Conservation (phyloP, 305 asterid species). For the Fraxinus nigra region DNA sequence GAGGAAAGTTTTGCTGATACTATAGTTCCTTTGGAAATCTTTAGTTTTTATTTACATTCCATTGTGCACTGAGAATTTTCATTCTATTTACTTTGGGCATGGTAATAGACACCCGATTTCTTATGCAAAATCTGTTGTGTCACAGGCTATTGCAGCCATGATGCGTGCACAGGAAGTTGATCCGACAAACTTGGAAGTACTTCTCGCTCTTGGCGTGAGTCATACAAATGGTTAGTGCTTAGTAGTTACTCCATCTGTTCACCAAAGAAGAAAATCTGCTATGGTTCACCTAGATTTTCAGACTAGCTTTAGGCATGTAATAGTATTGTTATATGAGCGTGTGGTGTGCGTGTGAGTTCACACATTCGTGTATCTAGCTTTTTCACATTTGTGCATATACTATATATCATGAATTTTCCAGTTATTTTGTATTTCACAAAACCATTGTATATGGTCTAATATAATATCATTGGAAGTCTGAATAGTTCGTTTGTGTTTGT, state of each 20-base stretch:
- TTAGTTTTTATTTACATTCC: not conserved
- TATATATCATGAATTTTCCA: not conserved
- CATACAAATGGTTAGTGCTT: constrained; percentile 90
- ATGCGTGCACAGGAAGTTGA: constrained; percentile 98
- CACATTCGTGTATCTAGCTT: not conserved
- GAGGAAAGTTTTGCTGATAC: constrained; percentile 15
- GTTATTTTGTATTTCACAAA: not conserved
- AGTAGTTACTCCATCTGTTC: constrained; percentile 35
- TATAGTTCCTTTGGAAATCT: not conserved
- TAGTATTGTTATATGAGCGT: not conserved
- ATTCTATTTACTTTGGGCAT: not conserved
- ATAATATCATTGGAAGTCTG: constrained; percentile 8
- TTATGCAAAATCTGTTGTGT: constrained; percentile 20
- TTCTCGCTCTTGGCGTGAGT: constrained; percentile 98
- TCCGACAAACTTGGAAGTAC: constrained; percentile 95
- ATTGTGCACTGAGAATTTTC: not conserved
- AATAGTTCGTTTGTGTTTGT: constrained; percentile 14
- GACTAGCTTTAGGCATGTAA: not conserved
- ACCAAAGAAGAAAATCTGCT: not conserved
- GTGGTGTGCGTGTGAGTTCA: not conserved
- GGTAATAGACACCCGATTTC: not conserved
- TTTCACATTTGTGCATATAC: not conserved
- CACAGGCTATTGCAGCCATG: constrained; percentile 99
- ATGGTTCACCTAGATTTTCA: not conserved
- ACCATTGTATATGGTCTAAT: not conserved